Evolutionary conservation across 2,329 filamentous ascomycete genomes (phyloP).

Genomic region (Fusarium sp.): DNA sequence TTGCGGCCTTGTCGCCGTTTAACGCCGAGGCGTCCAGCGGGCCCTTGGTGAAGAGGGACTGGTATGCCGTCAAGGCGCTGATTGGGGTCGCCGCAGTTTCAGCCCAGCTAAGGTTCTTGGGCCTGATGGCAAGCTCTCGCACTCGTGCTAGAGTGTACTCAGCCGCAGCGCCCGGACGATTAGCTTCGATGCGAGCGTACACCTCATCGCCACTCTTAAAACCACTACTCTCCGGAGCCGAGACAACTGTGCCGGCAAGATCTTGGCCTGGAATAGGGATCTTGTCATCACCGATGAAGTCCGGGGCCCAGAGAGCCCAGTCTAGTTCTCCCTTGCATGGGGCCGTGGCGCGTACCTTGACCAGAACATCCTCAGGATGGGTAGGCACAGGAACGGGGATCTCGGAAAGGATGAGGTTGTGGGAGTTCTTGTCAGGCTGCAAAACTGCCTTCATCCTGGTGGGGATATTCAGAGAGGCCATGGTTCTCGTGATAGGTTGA

Average conservation of each 20-base stretch:
- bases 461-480: conserved; percentile 7
- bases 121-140: conserved; percentile 50
- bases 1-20: background rate
- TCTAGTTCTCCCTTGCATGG: conserved; percentile 49
- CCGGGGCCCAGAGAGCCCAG: conserved; percentile 44
- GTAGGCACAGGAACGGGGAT: conserved; percentile 31
- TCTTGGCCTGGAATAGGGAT: conserved; percentile 52
- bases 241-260: conserved; percentile 52
- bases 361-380: conserved; percentile 45
- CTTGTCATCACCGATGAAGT: conserved; percentile 36
- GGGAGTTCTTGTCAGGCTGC: conserved; percentile 27
- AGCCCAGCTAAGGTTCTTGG: conserved; percentile 48
- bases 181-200: conserved; percentile 31
- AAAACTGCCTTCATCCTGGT: conserved; percentile 27
- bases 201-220: conserved; percentile 36
- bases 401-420: conserved; percentile 21
- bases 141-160: conserved; percentile 28
- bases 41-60: conserved; percentile 47
- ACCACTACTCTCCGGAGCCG: conserved; percentile 38
- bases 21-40: background rate
- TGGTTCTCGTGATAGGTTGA: conserved; percentile 1
- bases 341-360: conserved; percentile 49
- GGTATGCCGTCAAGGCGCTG: conserved; percentile 56
- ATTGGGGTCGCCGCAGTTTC: conserved; percentile 54
- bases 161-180: conserved; percentile 16